Percentiles rank a stretch among this genome's conserved stretches.
These are phyloP conservation scores for Cicer chorassanicum DNA, from an alignment of 306 rosid genomes.

Conservation along the genomic window DNA sequence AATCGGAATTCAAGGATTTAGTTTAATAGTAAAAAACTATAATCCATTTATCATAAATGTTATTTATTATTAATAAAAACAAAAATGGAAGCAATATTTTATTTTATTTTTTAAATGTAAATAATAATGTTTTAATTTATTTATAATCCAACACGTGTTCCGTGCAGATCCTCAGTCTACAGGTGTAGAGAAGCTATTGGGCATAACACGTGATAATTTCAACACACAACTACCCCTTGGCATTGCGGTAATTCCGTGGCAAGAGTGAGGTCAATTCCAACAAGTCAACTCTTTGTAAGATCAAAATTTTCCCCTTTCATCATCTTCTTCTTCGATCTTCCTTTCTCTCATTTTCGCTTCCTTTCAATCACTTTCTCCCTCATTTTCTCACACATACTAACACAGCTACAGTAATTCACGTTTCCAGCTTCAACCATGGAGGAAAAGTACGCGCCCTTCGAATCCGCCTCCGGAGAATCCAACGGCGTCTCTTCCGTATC, in stretches of 20 bases:
- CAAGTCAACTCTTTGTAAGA: conserved; percentile 49
- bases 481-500: conserved; percentile 27
- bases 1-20: too few species aligned
- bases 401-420: neutral
- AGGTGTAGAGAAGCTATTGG: conserved; percentile 48
- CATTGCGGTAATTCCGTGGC: conserved; percentile 43
- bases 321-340: conserved; percentile 2
- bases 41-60: too few species aligned
- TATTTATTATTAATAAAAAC: too few species aligned
- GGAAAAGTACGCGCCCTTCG: conserved; percentile 46
- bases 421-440: conserved; percentile 52
- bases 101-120: too few species aligned
- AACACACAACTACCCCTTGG: conserved; percentile 50
- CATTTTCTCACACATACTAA: conserved; percentile 28
- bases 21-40: too few species aligned
- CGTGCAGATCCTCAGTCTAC: neutral
- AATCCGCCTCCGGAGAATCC: conserved; percentile 25
- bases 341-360: conserved; percentile 13
- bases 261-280: conserved; percentile 45
- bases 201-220: conserved; percentile 44
- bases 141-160: neutral
- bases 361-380: conserved; percentile 31
- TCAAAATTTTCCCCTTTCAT: conserved; percentile 26
- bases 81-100: too few species aligned
- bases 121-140: too few species aligned